These are phyloP conservation scores for Aspergillus aculeatinus DNA, from an alignment of 2,329 filamentous ascomycete genomes.

Conservation along the genomic window DNA sequence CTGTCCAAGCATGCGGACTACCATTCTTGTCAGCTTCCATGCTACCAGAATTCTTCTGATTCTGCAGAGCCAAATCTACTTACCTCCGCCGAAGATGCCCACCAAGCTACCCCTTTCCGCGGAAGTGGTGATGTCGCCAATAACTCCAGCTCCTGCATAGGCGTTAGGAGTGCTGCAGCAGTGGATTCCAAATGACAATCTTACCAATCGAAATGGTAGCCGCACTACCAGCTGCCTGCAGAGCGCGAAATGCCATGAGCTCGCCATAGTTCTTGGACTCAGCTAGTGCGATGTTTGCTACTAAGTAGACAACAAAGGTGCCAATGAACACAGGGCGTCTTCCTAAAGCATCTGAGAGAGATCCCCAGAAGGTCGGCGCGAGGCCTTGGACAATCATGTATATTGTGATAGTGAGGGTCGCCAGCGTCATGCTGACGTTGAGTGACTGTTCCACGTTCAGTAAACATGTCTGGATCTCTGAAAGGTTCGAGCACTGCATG, in stretches of 20 bases:
- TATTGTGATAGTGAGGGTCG: constrained; percentile 39
- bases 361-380: constrained; percentile 51
- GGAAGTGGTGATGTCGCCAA: constrained; percentile 41
- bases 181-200: neutral
- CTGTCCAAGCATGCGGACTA: constrained; percentile 46
- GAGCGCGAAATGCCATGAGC: constrained; percentile 47
- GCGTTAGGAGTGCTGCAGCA: constrained; percentile 4
- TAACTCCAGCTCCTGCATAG: constrained; percentile 38
- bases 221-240: constrained; percentile 52
- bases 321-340: constrained; percentile 48
- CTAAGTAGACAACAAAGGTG: constrained; percentile 50
- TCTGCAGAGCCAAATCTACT: constrained; percentile 10
- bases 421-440: constrained; percentile 27
- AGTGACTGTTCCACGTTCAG: constrained; percentile 13
- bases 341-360: constrained; percentile 50
- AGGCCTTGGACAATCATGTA: constrained; percentile 55
- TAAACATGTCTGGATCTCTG: neutral
- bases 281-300: constrained; percentile 49
- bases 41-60: neutral
- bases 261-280: constrained; percentile 37
- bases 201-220: constrained; percentile 50
- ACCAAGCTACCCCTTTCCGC: constrained; percentile 42
- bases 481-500: constrained; percentile 11
- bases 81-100: constrained; percentile 40
- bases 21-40: constrained; percentile 6